Base-by-base conservation (phyloP, 2,329 filamentous ascomycete genomes). In the Colletotrichum limetticola region DNA sequence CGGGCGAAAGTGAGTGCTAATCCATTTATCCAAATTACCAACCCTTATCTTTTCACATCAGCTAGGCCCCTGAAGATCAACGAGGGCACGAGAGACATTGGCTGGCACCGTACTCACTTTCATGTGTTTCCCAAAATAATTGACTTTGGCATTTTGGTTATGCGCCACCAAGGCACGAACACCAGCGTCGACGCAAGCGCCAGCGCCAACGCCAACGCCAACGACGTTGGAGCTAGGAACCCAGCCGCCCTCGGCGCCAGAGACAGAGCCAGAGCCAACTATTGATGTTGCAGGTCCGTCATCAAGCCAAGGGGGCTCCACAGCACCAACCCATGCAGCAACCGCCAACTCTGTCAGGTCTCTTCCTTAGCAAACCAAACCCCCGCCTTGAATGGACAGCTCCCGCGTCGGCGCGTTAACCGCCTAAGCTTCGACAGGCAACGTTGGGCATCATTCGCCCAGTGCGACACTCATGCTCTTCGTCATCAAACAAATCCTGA, bases 211-310 rank as follows among this genome's bases (percentile, higher is more conserved):
- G 19, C 49, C 57, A 60, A 55, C 46, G 35, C 35, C 49, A 61
- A 49, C 70, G 60, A 60, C 61, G 28, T 72, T 64, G 59, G 32
- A 60, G 55, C 66, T 55, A 58, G 59, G 46, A 60, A 55, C 66
- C 55, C 52, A 30, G 28, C 32, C 59, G 42, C 11, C 37, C 32
- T 35, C 46, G 60, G 66, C 42, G 52, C 53, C 16, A 35, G n/a
- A 55, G 28, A 30, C 61, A 56, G 28, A 69, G 55, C 66, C 52
- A 58, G 64, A 46, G 58, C 35, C 56, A 60, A 56, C 53, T 72
- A 70, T 64, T 65, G 66, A 72, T 70, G 35, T 14, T 30, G 46
- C 46, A 56, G 64, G 69, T 30, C 58, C 70, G 19, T 35, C 24
- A 42, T 46, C 19, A 26, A 49, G 42, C 42, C 16, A 28, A 22